Conservation (phyloP, 2,329 filamentous ascomycete species). For the Hymenotorrendiella dingleyae region DNA sequence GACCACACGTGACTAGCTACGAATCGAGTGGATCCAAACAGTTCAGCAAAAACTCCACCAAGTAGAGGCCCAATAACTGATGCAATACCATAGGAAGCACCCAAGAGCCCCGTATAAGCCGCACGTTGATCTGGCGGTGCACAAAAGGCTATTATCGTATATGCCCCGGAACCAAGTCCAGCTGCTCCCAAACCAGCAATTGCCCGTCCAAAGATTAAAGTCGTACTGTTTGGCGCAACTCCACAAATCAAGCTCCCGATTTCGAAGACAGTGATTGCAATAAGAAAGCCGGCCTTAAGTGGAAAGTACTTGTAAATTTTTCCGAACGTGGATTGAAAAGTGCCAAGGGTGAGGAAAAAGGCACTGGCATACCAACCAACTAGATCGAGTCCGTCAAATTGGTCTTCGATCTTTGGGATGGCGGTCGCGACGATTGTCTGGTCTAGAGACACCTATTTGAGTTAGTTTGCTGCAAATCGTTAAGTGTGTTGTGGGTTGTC, state of each 20-base stretch:
- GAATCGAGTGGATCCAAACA: constrained; percentile 40
- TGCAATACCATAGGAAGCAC: constrained; percentile 27
- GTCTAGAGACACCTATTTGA: constrained; percentile 27
- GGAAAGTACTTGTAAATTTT: constrained; percentile 32
- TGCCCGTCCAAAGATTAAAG: constrained; percentile 33
- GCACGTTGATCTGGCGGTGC: constrained; percentile 31
- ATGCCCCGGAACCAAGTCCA: constrained; percentile 34
- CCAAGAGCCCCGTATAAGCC: constrained; percentile 32
- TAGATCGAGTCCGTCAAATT: constrained; percentile 44
- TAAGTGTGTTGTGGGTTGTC: no score
- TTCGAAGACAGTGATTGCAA: constrained; percentile 33
- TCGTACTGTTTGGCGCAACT: constrained; percentile 31
- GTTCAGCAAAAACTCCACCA: constrained; percentile 33
- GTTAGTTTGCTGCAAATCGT: no score
- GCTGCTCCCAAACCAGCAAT: constrained; percentile 31
- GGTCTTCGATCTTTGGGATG: constrained; percentile 48
- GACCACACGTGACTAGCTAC: no score
- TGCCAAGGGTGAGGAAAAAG: constrained; percentile 44
- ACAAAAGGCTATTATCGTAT: constrained; percentile 39
- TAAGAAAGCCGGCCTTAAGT: constrained; percentile 29
- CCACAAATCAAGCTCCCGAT: constrained; percentile 34
- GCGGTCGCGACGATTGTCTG: constrained; percentile 52
- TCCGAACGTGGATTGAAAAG: constrained; percentile 29
- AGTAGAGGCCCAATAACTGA: constrained; percentile 31
- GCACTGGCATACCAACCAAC: constrained; percentile 55